Evolutionary conservation across 2,329 filamentous ascomycete species (phyloP), one percentile per base, ranked within the genome.

Genomic region (Aspergillus neotritici): DNA sequence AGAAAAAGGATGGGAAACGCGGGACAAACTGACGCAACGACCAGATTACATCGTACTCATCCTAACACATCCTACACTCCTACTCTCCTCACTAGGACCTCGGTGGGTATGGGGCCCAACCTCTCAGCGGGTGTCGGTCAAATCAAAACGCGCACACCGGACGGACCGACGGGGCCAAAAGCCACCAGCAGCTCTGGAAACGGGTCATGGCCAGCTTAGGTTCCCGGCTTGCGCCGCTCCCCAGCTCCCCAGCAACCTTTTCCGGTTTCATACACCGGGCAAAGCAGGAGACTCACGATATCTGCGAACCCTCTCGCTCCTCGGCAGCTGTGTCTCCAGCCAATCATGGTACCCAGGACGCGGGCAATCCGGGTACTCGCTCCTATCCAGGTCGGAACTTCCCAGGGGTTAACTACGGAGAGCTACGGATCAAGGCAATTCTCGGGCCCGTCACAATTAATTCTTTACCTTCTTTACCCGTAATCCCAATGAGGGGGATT

Each of bases 241-340:
- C 41, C 47, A 54, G 48, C 40, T 56, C 47, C 50, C 50, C 50
- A 57, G 49, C 52, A 55, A 53, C 54, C 52, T 52, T 64, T 64
- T 64, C 64, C 63, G 62, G 63, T 66, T 65, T 66, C 62, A 65
- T 60, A 62, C 62, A 66, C 64, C 65, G 65, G 65, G 62, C 58
- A 65, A 68, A 66, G 58, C 65, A 66, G 65, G 65, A 65, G 57
- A 53, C 37, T 53, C 55, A 64, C 61, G 57, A 61, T 63, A 60
- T 64, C 53, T 59, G 45, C 37, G 29, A 14, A 33, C 40, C 34
- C 11, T 34, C 36, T 38, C 48, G 46, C 48, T 50, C 55, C 54
- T 60, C 58, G 55, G 51, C 49, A 61, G 51, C 55, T 60, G 45
- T 53, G 57, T 48, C 43, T 33, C 44, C 47, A 36, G 38, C 63